Conservation (phyloP, 345 rosid species). For the Brassica cretica region DNA sequence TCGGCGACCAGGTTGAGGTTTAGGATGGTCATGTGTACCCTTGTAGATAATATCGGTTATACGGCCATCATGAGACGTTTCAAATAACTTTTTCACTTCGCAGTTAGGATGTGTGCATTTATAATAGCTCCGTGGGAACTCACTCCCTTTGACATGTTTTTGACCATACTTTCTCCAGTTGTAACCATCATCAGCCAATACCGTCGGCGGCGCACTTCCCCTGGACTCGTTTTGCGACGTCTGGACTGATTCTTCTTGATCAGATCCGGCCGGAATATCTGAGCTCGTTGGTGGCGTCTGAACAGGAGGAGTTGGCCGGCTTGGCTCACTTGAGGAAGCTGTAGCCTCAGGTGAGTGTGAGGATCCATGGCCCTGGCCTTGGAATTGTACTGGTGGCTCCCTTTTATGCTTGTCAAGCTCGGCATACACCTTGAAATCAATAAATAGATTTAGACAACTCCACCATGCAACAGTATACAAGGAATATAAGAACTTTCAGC, state of each 20-base stretch:
- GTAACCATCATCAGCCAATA: slow-evolving; percentile 85
- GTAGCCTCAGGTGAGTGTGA: slow-evolving; percentile 61
- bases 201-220: slow-evolving; percentile 47
- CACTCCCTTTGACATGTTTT: slow-evolving; percentile 98
- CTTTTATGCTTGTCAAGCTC: slow-evolving; percentile 60
- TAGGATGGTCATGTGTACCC: slow-evolving; percentile 97
- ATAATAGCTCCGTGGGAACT: slow-evolving; percentile 96
- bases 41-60: slow-evolving; percentile 90
- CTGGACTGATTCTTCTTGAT: slow-evolving; percentile 62
- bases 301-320: slow-evolving; percentile 52
- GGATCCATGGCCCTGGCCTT: slow-evolving; percentile 51
- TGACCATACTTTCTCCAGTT: slow-evolving; percentile 99
- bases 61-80: slow-evolving; percentile 88
- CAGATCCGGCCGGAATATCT: slow-evolving; percentile 56
- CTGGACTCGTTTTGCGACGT: slow-evolving; percentile 60
- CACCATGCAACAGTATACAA: slow-evolving; percentile 23
- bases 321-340: slow-evolving; percentile 72
- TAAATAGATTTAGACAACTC: slow-evolving; percentile 43
- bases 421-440: slow-evolving; percentile 74
- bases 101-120: slow-evolving; percentile 98
- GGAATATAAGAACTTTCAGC: background rate
- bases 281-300: slow-evolving; percentile 50
- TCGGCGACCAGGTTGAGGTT: slow-evolving; percentile 88
- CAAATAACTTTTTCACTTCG: slow-evolving; percentile 96
- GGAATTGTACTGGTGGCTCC: slow-evolving; percentile 53